Conservation (phyloP, 202 grass and related monocot species). For the Hordeum pubiflorum region DNA sequence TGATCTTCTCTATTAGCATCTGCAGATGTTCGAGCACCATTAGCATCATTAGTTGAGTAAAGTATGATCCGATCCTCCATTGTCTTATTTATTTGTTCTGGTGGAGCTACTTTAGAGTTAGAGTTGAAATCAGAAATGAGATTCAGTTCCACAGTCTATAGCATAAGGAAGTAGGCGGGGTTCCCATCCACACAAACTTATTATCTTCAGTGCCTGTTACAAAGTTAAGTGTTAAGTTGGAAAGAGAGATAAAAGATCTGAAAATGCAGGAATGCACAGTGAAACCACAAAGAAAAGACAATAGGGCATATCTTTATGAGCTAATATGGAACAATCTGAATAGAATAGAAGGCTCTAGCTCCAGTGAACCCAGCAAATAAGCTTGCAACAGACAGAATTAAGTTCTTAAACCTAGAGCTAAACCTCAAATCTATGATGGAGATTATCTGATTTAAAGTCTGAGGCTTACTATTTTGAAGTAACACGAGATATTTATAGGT, state of each 20-base stretch:
- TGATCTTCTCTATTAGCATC: constrained; percentile 27
- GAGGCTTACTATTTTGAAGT: no score
- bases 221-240: constrained; percentile 19
- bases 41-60: constrained; percentile 39
- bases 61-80: constrained; percentile 39
- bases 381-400: no score
- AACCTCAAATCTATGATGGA: no score
- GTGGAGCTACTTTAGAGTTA: constrained; percentile 30
- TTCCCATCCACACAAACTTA: constrained; percentile 89
- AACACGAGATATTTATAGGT: no score
- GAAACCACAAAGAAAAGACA: neutral
- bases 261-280: neutral
- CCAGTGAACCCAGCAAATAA: no score
- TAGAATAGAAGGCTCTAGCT: no score
- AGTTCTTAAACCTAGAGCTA: no score
- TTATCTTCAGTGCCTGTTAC: constrained; percentile 69
- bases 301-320: neutral
- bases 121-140: constrained; percentile 32
- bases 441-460: no score
- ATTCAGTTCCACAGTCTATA: constrained; percentile 57
- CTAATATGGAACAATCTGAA: constrained; percentile 4
- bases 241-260: neutral
- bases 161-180: constrained; percentile 70
- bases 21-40: constrained; percentile 25
- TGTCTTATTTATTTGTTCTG: constrained; percentile 25